phyloP scores from a whole-genome alignment of 257 asterid species.

The Solanum etuberosum region DNA sequence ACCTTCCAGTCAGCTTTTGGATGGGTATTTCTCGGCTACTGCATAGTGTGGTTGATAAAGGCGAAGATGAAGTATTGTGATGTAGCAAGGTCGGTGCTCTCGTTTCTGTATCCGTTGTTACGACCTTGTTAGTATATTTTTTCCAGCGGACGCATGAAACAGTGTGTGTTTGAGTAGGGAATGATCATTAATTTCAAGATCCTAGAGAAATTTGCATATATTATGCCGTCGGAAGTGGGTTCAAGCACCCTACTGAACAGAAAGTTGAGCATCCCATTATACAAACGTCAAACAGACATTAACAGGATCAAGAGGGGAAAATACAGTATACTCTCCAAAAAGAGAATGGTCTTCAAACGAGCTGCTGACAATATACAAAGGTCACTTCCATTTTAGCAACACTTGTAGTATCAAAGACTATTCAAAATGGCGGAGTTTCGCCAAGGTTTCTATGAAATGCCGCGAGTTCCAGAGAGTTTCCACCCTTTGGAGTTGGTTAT shows the following conservation, averaged over 20 bases:
- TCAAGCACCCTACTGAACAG: background rate
- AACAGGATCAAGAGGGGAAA: background rate
- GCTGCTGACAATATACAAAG: background rate
- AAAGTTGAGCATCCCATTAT: background rate
- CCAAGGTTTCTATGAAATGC: background rate
- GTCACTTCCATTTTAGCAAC: background rate
- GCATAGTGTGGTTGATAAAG: conserved; percentile 13
- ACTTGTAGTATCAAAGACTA: background rate
- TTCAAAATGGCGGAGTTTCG: background rate
- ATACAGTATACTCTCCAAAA: background rate
- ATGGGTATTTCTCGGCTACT: conserved; percentile 46
- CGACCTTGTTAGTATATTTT: background rate
- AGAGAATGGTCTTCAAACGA: background rate
- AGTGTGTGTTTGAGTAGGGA: background rate
- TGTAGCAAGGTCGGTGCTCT: background rate
- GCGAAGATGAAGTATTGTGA: background rate
- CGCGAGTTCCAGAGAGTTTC: background rate
- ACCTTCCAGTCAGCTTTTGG: conserved; percentile 46
- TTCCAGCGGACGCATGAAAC: background rate
- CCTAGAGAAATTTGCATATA: background rate
- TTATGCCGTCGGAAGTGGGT: background rate
- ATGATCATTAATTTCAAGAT: background rate
- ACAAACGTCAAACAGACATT: background rate
- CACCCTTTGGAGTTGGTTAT: background rate
- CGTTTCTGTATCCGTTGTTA: background rate